A percentile compares a stretch with the other conserved stretches of the same genome.
phyloP scores from a whole-genome alignment of 192 early-diverging fungal species.

The Geranomyces variabilis region DNA sequence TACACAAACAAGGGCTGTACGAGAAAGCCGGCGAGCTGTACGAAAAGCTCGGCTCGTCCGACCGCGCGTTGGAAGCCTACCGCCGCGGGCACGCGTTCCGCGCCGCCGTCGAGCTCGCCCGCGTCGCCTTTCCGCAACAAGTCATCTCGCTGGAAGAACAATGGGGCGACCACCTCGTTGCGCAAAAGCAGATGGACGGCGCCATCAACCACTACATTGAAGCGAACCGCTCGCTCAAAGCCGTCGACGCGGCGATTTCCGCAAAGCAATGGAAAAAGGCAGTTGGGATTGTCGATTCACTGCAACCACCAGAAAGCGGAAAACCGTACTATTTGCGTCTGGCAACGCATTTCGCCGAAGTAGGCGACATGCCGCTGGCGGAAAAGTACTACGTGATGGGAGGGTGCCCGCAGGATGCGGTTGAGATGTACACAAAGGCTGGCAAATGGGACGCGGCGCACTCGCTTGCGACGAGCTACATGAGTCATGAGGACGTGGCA shows the following conservation, averaged over 20 bases:
- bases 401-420: slow-evolving; percentile 61
- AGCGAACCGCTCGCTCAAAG: slow-evolving; percentile 61
- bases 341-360: slow-evolving; percentile 57
- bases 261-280: slow-evolving; percentile 70
- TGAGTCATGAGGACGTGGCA: slow-evolving; percentile 62
- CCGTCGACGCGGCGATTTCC: slow-evolving; percentile 57
- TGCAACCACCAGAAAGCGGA: slow-evolving; percentile 55
- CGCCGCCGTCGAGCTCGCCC: slow-evolving; percentile 59
- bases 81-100: slow-evolving; percentile 62
- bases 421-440: slow-evolving; percentile 65
- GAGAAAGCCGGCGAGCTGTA: slow-evolving; percentile 69
- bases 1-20: slow-evolving; percentile 57
- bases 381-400: slow-evolving; percentile 66
- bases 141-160: slow-evolving; percentile 66
- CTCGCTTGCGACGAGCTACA: slow-evolving; percentile 59
- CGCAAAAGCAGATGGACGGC: slow-evolving; percentile 65
- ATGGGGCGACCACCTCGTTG: slow-evolving; percentile 68
- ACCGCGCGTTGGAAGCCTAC: slow-evolving; percentile 64
- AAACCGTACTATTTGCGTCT: slow-evolving; percentile 55
- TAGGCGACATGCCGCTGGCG: slow-evolving; percentile 47
- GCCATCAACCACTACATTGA: slow-evolving; percentile 73
- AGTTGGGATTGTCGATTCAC: slow-evolving; percentile 60
- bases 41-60: slow-evolving; percentile 56
- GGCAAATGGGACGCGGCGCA: slow-evolving; percentile 69
- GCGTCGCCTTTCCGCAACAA: slow-evolving; percentile 55